These are phyloP conservation scores for Trichoderma breve DNA, from an alignment of 2,329 filamentous ascomycete species.

Conservation along the genomic window DNA sequence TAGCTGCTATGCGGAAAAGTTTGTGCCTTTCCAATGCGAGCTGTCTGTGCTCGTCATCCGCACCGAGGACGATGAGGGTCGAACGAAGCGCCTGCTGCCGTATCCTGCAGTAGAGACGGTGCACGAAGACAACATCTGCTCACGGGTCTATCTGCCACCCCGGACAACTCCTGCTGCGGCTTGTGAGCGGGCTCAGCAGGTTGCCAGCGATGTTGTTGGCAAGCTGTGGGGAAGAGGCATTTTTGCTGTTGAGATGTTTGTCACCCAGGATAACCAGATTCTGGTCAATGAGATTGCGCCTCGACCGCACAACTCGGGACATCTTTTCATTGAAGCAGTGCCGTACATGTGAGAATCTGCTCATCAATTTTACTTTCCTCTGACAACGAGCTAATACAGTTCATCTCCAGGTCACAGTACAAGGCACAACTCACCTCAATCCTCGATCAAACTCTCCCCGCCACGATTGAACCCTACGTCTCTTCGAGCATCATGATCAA, in stretches of 20 bases:
- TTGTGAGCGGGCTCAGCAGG: conserved; percentile 64
- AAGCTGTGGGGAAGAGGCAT: conserved; percentile 86
- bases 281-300: conserved; percentile 86
- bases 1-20: conserved; percentile 85
- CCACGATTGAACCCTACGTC: conserved; percentile 57
- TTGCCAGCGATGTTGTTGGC: conserved; percentile 76
- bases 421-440: conserved; percentile 87
- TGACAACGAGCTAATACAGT: background rate
- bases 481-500: conserved; percentile 74
- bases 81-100: conserved; percentile 55
- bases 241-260: conserved; percentile 95
- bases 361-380: too few relatives aligned
- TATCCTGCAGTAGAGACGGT: conserved; percentile 93
- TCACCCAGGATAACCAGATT: conserved; percentile 64
- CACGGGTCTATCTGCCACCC: conserved; percentile 83
- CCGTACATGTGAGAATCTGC: conserved; percentile 52
- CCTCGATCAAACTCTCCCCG: conserved; percentile 59
- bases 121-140: conserved; percentile 94
- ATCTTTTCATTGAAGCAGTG: conserved; percentile 92
- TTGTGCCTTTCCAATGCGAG: conserved; percentile 81
- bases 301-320: conserved; percentile 83
- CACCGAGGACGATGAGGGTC: conserved; percentile 65
- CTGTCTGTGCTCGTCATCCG: conserved; percentile 93
- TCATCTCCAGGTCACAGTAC: conserved; percentile 65
- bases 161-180: conserved; percentile 62